These are phyloP conservation scores for Boletus eberwhitei DNA, from an alignment of 768 basidiomycete genomes.

Conservation along the genomic window DNA sequence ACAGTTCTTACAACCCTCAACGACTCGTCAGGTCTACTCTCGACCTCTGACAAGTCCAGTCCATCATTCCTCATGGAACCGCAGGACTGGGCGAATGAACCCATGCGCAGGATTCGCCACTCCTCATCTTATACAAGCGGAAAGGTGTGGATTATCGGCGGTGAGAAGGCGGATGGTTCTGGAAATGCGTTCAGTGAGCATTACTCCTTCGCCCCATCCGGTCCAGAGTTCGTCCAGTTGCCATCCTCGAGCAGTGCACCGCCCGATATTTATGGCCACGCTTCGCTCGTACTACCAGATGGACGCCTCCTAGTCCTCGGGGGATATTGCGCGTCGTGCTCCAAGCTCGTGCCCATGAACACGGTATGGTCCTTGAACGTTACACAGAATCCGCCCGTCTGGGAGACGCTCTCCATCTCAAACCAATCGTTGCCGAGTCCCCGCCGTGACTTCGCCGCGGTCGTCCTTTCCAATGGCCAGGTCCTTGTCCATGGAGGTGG, in stretches of 20 bases:
- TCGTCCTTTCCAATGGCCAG: constrained; percentile 46
- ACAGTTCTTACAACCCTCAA: constrained; percentile 46
- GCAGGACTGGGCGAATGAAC: constrained; percentile 59
- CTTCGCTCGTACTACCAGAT: constrained; percentile 63
- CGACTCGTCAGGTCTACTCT: constrained; percentile 64
- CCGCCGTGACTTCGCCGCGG: constrained; percentile 63
- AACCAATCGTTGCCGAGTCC: constrained; percentile 46
- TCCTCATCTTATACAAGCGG: constrained; percentile 52
- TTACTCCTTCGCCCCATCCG: constrained; percentile 55
- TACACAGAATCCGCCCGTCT: constrained; percentile 40
- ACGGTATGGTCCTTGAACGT: constrained; percentile 66
- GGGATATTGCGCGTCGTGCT: constrained; percentile 54
- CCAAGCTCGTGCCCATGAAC: constrained; percentile 50
- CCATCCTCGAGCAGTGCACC: constrained; percentile 52
- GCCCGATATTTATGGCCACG: constrained; percentile 69
- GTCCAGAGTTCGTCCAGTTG: constrained; percentile 51
- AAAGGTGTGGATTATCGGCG: constrained; percentile 70
- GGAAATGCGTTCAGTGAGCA: constrained; percentile 57
- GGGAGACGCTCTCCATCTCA: constrained; percentile 46
- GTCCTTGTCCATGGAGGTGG: constrained; percentile 80
- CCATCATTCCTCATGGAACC: constrained; percentile 50
- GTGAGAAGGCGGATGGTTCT: constrained; percentile 80
- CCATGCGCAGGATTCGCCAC: constrained; percentile 75
- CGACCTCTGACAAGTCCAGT: constrained; percentile 35
- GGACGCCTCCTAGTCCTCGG: constrained; percentile 74